Percentiles rank a stretch among this genome's conserved stretches.
These are phyloP conservation scores for Eucalyptus melliodora DNA, from an alignment of 345 rosid genomes.

Conservation along the genomic window DNA sequence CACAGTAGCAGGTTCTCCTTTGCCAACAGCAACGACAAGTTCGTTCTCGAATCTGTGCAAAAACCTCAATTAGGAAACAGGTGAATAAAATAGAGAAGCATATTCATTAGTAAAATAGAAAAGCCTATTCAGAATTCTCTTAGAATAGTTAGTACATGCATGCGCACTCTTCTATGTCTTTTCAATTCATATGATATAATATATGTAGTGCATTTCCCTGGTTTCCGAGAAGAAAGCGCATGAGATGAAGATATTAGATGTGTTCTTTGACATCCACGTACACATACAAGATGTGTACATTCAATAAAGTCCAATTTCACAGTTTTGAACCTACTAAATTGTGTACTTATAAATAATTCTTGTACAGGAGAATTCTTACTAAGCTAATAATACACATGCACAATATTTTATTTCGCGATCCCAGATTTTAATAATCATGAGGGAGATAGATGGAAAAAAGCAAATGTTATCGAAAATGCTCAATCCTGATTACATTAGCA, in stretches of 20 bases:
- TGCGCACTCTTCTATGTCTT: not conserved
- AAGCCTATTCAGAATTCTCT: not conserved
- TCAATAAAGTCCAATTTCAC: not conserved
- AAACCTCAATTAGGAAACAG: not conserved
- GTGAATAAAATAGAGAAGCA: not conserved
- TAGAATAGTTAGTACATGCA: not conserved
- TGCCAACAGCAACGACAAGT: constrained; percentile 74
- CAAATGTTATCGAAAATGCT: not conserved
- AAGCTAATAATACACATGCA: not conserved
- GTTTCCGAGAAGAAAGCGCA: not conserved
- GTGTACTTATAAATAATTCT: not conserved
- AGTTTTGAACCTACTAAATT: not conserved
- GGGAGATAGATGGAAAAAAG: not conserved
- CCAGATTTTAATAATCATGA: not conserved
- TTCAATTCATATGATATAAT: not conserved
- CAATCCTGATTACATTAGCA: not conserved
- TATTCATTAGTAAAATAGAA: not conserved
- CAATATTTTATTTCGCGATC: not conserved
- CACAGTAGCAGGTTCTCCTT: constrained; percentile 82
- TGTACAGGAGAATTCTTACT: not conserved
- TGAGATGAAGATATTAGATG: not conserved
- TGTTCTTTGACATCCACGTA: not conserved
- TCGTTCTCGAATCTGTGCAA: constrained; percentile 49
- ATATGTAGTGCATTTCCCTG: not conserved
- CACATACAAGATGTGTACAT: not conserved